Evolutionary conservation across 169 alveolate species (phyloP), one percentile per base, ranked within the genome.

Genomic region (Plasmodium malariae): DNA sequence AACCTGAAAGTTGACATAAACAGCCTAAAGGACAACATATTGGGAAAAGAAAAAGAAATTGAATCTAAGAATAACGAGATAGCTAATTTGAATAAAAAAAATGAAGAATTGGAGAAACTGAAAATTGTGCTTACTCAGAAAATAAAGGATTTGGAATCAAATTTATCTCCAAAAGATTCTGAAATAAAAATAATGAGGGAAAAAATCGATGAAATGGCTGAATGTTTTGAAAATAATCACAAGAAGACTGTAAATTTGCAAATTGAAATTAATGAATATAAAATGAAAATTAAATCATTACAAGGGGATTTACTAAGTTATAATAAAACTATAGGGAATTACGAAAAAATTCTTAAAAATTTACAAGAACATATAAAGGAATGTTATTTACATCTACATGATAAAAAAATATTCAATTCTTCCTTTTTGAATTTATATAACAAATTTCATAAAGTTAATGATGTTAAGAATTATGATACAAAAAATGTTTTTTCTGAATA

Each of bases 161-260:
- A 36, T 34, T 83, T 83, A 55, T 68, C 91, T 30, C 91, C 91
- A 32, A 83, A 83, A 83, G 71, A 83, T 32, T 83, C 91, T 3
- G 91, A 83, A 69, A 83, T 83, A 51, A 83, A 83, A 83, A 43
- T 83, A 14, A 49, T 83, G 86, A 83, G 74, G 36, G 85, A 65
- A 51, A 83, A 83, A 30, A 83, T 83, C n/a, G 78, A 83, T 55
- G 91, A 83, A 67, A 83, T 83, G 91, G 48, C 91, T n/a, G 68
- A 65, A 60, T 83, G 86, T 55, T 83, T 83, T 68, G 91, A 83
- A 83, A 83, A 83, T 51, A 83, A 83, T 49, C 91, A 83, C 28
- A 83, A 83, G 45, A 83, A 83, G 54, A 83, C 86, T 36, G 85
- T 83, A 14, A 83, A 48, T 26, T 55, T 83, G 34, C 91, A 83